Evolutionary conservation across 441 rosid species (phyloP).

Genomic region (Corymbia calophylla): DNA sequence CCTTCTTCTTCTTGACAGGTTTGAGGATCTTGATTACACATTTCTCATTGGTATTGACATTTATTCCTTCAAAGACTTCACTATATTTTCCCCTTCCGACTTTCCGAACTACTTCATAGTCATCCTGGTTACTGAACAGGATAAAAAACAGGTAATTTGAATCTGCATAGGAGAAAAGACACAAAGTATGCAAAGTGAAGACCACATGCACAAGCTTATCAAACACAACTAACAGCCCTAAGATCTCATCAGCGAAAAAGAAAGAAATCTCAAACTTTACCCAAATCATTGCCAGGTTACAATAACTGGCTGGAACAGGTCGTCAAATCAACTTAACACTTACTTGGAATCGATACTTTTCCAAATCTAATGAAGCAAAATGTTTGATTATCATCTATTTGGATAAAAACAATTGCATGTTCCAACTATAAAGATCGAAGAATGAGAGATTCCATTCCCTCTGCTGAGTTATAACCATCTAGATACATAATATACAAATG

Average conservation of each 20-base stretch:
- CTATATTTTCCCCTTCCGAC: slow-evolving; percentile 95
- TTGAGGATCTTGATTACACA: slow-evolving; percentile 93
- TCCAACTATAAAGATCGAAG: not conserved
- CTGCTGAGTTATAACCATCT: not conserved
- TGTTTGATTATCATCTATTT: not conserved
- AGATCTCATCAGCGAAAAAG: not conserved
- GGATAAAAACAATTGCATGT: not conserved
- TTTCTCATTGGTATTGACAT: slow-evolving; percentile 70
- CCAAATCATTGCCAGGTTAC: not conserved
- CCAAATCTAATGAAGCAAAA: not conserved
- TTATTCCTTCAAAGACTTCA: slow-evolving; percentile 87
- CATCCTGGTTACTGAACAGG: slow-evolving; percentile 68
- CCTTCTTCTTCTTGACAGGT: slow-evolving; percentile 98
- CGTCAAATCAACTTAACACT: not conserved
- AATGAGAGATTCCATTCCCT: not conserved
- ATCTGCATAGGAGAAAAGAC: not conserved
- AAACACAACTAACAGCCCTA: not conserved
- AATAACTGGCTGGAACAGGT: not conserved
- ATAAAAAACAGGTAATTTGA: not conserved
- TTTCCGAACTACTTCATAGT: slow-evolving; percentile 89
- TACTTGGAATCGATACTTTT: not conserved
- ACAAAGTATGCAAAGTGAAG: not conserved
- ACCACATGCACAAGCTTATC: not conserved
- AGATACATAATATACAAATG: not conserved
- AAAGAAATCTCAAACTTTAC: not conserved